These are phyloP conservation scores for Yamadazyma triangularis DNA, from an alignment of 1,139 yeast species.

Conservation along the genomic window DNA sequence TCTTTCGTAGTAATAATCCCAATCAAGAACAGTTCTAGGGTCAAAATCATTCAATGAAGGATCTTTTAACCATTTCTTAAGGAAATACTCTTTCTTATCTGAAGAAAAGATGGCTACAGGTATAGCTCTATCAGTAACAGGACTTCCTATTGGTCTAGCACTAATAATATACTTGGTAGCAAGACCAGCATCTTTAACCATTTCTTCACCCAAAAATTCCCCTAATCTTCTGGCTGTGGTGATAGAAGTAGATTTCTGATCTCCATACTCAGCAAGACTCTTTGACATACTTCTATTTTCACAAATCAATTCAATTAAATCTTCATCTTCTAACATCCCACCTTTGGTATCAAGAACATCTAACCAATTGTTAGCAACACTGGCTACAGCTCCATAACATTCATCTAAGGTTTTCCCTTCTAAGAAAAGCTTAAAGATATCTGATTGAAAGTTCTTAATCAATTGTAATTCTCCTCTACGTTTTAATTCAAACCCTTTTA, in stretches of 20 bases:
- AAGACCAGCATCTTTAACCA: slow-evolving; percentile 95
- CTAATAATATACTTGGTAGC: slow-evolving; percentile 95
- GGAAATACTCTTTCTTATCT: slow-evolving; percentile 56
- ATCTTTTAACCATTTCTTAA: slow-evolving; percentile 86
- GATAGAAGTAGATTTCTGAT: slow-evolving; percentile 90
- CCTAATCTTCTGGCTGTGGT: slow-evolving; percentile 93
- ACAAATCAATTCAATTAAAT: slow-evolving; percentile 88
- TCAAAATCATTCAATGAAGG: slow-evolving; percentile 77
- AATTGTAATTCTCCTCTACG: slow-evolving; percentile 94
- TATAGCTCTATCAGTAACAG: slow-evolving; percentile 93
- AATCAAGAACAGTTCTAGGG: slow-evolving; percentile 85
- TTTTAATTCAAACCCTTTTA: slow-evolving; percentile 94
- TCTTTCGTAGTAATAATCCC: slow-evolving; percentile 90
- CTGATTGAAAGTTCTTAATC: slow-evolving; percentile 92
- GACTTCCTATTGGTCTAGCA: slow-evolving; percentile 75
- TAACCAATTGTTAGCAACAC: slow-evolving; percentile 92
- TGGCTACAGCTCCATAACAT: slow-evolving; percentile 87
- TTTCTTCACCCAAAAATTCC: slow-evolving; percentile 93
- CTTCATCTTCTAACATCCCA: slow-evolving; percentile 85
- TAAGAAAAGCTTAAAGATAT: slow-evolving; percentile 84
- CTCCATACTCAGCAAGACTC: slow-evolving; percentile 82
- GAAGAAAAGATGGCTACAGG: slow-evolving; percentile 96
- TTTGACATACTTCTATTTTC: slow-evolving; percentile 96
- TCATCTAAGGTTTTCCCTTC: slow-evolving; percentile 75
- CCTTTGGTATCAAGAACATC: slow-evolving; percentile 91